Evolutionary conservation across 2,329 filamentous ascomycete species (phyloP).

Genomic region (Proliferodiscus dingleyae): DNA sequence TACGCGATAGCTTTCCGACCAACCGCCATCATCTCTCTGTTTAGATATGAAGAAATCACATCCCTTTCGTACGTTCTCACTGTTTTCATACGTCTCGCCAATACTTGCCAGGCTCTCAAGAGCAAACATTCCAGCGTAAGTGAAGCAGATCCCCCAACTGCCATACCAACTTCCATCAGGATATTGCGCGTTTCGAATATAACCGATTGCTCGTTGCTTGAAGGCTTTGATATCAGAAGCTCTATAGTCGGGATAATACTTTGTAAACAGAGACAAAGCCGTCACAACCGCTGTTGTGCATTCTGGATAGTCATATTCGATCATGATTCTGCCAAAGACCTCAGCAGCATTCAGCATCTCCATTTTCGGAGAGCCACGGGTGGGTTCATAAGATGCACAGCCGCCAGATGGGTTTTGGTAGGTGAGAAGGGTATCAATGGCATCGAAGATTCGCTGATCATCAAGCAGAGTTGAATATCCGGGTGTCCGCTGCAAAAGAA

Average conservation of each 20-base stretch:
- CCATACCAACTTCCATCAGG: slow-evolving; percentile 95
- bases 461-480: slow-evolving; percentile 71
- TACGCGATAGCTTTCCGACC: slow-evolving; percentile 89
- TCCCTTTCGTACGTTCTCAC: slow-evolving; percentile 62
- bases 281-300: slow-evolving; percentile 95
- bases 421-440: slow-evolving; percentile 82
- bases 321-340: slow-evolving; percentile 96
- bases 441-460: slow-evolving; percentile 75
- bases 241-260: slow-evolving; percentile 78
- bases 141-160: slow-evolving; percentile 97
- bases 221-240: slow-evolving; percentile 68
- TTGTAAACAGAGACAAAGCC: slow-evolving; percentile 74
- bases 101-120: slow-evolving; percentile 78
- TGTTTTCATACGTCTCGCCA: slow-evolving; percentile 77
- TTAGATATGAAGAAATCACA: slow-evolving; percentile 83
- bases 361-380: slow-evolving; percentile 69
- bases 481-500: slow-evolving; percentile 75
- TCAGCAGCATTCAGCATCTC: slow-evolving; percentile 93
- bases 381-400: slow-evolving; percentile 84
- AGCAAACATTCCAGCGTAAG: slow-evolving; percentile 95
- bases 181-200: slow-evolving; percentile 75
- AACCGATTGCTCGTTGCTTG: slow-evolving; percentile 68
- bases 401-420: slow-evolving; percentile 87
- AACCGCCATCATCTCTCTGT: slow-evolving; percentile 85
- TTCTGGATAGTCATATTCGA: slow-evolving; percentile 97